Evolutionary conservation across 2,329 filamentous ascomycete genomes (phyloP), one percentile per base, ranked within the genome.

Genomic region (Lasiodiplodia sp.): DNA sequence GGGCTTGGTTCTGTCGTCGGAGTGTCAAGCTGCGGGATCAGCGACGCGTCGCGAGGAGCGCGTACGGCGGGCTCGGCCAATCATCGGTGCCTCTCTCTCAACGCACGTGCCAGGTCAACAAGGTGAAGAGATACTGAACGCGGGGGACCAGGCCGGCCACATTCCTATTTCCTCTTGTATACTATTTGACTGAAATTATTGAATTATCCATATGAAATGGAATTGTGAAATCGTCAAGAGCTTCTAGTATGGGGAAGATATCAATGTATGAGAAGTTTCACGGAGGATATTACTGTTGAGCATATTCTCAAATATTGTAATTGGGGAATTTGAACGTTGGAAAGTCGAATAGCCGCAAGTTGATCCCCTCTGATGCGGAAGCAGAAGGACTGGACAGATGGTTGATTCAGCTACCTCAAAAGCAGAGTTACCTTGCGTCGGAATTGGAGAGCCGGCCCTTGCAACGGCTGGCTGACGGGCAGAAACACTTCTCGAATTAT

Each of bases 21-120:
- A 63, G 60, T 52, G 31, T 53, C 60, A 64, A 64, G 60, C 60
- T 64, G 60, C 60, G 60, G 40, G 60, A 64, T 52, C 31, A 64
- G 60, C 60, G 60, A 64, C 60, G 60, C 60, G 60, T 64, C 60
- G 60, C 60, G 60, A 64, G 28, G 25, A 64, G 60, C 60, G 60
- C 60, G 60, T 64, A 34, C 44, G 12, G 44, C 44, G 23, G 38
- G 8, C 56, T 28, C 58, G 58, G 44, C 58, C 11, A 51, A 51
- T 63, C 18, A 51, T 63, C 58, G 44, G 58, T 14, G 37, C 12
- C 37, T 34, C 25, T 7, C 12, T 2, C 23, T 7, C 1, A 2
- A 14, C n/a, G 47, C 60, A 64, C 60, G 60, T 64, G 60, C 47
- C 28, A 18, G 60, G 25, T 34, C 31, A 34, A 34, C 31, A 34